Conservation (phyloP, 1,139 yeast species). For the Debaryomyces sp. region DNA sequence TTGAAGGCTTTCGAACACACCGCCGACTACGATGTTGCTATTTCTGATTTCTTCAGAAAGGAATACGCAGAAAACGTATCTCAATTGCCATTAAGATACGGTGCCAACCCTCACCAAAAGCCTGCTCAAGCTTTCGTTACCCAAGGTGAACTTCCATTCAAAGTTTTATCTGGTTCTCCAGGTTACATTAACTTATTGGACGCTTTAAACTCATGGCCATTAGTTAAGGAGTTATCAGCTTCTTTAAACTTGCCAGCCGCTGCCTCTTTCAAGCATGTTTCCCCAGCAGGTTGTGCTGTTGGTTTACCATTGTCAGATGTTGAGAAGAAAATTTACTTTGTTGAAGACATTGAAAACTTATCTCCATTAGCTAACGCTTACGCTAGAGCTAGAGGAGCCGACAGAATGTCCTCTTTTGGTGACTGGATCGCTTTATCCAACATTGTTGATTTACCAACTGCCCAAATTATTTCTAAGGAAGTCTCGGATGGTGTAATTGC, state of each 20-base stretch:
- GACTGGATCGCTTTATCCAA: slow-evolving; percentile 97
- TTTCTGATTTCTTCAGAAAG: slow-evolving; percentile 96
- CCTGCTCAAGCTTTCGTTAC: slow-evolving; percentile 97
- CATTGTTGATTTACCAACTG: slow-evolving; percentile 95
- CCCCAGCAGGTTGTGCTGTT: slow-evolving; percentile 99
- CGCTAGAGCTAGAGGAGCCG: slow-evolving; percentile 99
- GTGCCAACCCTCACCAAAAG: slow-evolving; percentile 98
- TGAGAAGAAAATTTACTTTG: slow-evolving; percentile 95
- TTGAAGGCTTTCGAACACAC: slow-evolving; percentile 98
- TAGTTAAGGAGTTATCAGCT: slow-evolving; percentile 94
- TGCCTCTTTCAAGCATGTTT: slow-evolving; percentile 97
- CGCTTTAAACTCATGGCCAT: slow-evolving; percentile 98
- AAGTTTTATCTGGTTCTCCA: slow-evolving; percentile 91
- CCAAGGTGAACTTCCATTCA: slow-evolving; percentile 88
- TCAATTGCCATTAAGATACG: slow-evolving; percentile 94
- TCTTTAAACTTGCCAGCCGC: slow-evolving; percentile 97
- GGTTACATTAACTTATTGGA: slow-evolving; percentile 96
- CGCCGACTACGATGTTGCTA: slow-evolving; percentile 94
- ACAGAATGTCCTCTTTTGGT: slow-evolving; percentile 98
- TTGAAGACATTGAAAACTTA: slow-evolving; percentile 88
- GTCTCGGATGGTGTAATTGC: slow-evolving; percentile 99
- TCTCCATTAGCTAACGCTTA: slow-evolving; percentile 97
- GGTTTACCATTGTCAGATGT: slow-evolving; percentile 88
- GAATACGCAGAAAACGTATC: slow-evolving; percentile 88
- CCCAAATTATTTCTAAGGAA: slow-evolving; percentile 94